Evolutionary conservation across 2,329 filamentous ascomycete species (phyloP).

Genomic region (Aspergillus pseudoterreus): DNA sequence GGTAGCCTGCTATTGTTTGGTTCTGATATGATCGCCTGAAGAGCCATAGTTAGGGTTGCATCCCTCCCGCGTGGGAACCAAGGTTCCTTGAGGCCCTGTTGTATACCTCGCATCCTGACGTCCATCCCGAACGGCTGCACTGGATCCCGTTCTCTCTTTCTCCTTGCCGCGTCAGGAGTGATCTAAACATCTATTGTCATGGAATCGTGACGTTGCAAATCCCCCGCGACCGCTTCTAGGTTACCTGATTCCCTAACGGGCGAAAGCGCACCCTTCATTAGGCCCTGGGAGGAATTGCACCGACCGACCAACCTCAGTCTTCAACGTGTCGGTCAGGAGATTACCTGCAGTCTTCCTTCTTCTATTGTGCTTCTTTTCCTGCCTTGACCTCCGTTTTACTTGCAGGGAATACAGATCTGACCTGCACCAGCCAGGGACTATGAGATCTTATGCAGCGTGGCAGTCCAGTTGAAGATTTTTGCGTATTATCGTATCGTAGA

Average conservation of each 20-base stretch:
- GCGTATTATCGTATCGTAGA: neutral
- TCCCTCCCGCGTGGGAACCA: constrained; percentile 10
- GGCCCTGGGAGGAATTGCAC: neutral
- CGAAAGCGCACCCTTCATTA: constrained; percentile 3
- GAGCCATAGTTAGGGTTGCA: constrained; percentile 8
- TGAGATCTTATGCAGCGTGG: constrained; percentile 12
- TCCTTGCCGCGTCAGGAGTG: neutral
- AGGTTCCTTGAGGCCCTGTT: neutral
- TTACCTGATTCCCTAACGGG: neutral
- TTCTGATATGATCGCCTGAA: constrained; percentile 1
- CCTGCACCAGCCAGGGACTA: constrained; percentile 17
- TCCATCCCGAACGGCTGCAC: neutral
- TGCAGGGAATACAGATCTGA: constrained; percentile 22
- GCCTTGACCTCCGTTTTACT: constrained; percentile 14
- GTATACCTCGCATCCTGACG: neutral
- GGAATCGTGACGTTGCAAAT: neutral
- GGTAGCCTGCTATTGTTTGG: neutral
- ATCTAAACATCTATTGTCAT: neutral
- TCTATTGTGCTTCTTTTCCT: constrained; percentile 13
- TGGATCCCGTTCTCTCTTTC: neutral
- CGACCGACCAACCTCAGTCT: neutral
- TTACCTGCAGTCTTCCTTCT: constrained; percentile 15
- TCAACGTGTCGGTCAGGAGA: constrained; percentile 12
- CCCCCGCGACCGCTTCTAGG: neutral
- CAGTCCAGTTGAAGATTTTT: neutral